Conservation (phyloP, 306 rosid species). For the Ceratonia siliqua region DNA sequence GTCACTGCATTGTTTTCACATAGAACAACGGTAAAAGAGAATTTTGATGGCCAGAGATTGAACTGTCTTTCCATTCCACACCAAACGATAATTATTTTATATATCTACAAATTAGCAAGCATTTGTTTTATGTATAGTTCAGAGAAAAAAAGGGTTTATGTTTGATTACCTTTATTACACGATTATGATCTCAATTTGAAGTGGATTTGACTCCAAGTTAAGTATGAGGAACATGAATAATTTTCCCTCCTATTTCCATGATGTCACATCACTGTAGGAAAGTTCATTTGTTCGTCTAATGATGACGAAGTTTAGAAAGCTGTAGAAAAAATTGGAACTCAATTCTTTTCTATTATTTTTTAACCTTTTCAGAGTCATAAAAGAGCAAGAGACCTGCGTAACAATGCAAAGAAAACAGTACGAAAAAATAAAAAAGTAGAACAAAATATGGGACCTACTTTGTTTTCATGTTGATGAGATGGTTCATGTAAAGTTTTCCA, state of each 20-base stretch:
- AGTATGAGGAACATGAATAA: not conserved
- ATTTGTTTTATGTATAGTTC: no score
- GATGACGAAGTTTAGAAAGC: conserved; percentile 34
- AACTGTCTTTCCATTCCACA: no score
- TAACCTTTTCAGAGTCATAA: conserved; percentile 36
- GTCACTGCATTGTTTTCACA: not conserved
- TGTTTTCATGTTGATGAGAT: conserved; percentile 42
- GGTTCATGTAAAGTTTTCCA: conserved; percentile 36
- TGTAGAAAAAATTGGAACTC: conserved; percentile 36
- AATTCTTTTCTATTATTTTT: conserved; percentile 31
- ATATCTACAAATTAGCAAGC: no score
- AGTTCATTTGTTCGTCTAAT: conserved; percentile 30
- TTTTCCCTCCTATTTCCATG: conserved; percentile 13
- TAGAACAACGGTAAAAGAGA: not conserved
- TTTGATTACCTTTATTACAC: not conserved
- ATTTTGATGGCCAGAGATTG: not conserved
- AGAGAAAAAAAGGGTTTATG: not conserved
- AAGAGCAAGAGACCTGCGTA: conserved; percentile 41
- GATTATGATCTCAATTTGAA: conserved; percentile 30
- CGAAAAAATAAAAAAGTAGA: not conserved
- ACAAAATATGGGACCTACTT: conserved; percentile 13
- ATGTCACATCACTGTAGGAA: conserved; percentile 39
- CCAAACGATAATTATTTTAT: no score
- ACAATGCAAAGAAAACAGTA: conserved; percentile 30
- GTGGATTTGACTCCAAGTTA: conserved; percentile 37